Conservation (phyloP, 1,284 basidiomycete species). For the Leucoagaricus sp. region DNA sequence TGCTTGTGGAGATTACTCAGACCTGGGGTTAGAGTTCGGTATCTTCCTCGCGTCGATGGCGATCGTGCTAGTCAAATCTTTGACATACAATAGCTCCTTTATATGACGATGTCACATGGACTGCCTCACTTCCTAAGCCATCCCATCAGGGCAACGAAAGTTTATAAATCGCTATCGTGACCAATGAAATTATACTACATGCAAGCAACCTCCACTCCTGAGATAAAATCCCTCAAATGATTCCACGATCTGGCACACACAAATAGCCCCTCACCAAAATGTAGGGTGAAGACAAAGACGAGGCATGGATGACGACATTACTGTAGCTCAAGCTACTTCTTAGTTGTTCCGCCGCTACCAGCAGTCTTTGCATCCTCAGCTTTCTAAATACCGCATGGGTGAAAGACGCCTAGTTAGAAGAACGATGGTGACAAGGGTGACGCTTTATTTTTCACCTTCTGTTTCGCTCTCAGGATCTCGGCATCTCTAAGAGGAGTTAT, state of each 20-base stretch:
- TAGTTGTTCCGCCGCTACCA: neutral
- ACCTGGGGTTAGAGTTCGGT: neutral
- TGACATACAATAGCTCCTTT: neutral
- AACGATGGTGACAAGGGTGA: neutral
- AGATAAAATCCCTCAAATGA: neutral
- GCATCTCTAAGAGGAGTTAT: slow-evolving; percentile 58
- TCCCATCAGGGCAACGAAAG: neutral
- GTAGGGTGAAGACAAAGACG: neutral
- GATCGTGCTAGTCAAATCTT: neutral
- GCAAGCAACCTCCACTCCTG: neutral
- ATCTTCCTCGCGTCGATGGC: neutral
- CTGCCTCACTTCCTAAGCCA: neutral
- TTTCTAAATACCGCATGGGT: slow-evolving; percentile 42
- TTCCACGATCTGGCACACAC: neutral
- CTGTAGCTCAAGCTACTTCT: neutral
- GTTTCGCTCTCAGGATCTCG: slow-evolving; percentile 71
- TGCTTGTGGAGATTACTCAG: neutral
- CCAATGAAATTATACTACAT: neutral
- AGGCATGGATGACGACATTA: neutral
- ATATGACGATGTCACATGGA: neutral
- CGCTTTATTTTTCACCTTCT: slow-evolving; percentile 57
- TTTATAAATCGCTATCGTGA: neutral
- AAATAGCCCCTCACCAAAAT: no score
- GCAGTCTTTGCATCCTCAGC: slow-evolving; percentile 58
- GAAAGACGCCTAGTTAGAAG: neutral